Base-by-base conservation (phyloP, 2,329 filamentous ascomycete genomes). In the Colletotrichum brevisporum region DNA sequence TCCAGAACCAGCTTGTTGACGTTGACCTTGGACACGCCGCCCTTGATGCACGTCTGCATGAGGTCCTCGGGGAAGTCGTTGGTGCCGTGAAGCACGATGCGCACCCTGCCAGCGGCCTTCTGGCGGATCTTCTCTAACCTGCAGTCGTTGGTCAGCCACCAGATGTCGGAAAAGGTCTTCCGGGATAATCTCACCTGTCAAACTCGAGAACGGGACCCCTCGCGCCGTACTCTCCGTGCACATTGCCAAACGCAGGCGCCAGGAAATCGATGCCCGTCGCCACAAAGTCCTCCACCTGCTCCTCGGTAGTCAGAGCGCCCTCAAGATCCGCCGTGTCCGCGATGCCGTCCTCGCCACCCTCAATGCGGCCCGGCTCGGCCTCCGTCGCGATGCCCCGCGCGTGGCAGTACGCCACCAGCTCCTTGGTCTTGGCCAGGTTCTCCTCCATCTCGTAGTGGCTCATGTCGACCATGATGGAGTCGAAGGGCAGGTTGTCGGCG, bases 391-490 rank as follows among this genome's bases (percentile, higher is more conserved):
- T 92, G 0, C 89, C 89, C 21, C 86, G 82, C 69, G 79, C 86
- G 74, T 91, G 87, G 73, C 90, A 91, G 74, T 90, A 89, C 16
- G 78, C 79, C 3, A 89, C 89, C 64, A 92, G 79, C 66, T 91
- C 87, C 58, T 82, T 83, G 24, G 90, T 93, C 75, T 86, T 83
- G 1, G 83, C 81, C 48, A 94, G 81, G 75, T 93, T 94, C 81
- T 93, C 90, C 58, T 86, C 89, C 73, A 89, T 90, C 73, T 92
- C 90, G 75, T 91, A 89, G 76, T 93, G 91, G 66, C 85, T 89
- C 91, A 94, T 94, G 77, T 94, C 91, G 0, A 93, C 88, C 91
- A 94, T 93, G 76, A 94, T 92, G 65, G 84, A 86, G 76, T 93
- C 91, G 73, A 93, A 93, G 0, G 83, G 84, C 0, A 89, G 81